These are phyloP conservation scores for Saccharomycopsis lassenensis DNA, from an alignment of 805 yeast genomes.

Conservation along the genomic window DNA sequence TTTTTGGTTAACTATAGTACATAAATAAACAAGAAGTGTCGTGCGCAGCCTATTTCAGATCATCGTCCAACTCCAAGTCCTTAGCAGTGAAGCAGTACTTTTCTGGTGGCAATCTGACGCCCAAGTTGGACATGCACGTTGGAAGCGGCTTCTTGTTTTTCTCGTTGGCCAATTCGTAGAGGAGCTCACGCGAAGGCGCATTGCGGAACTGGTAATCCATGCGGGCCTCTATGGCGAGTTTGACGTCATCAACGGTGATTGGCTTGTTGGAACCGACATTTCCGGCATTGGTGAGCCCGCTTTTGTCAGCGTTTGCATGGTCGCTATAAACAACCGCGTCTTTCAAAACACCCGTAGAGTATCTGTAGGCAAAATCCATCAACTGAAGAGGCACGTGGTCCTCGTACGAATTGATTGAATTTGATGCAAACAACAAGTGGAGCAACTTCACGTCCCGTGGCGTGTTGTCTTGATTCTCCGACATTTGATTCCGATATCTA, in stretches of 20 bases:
- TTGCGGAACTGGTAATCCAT: slow-evolving; percentile 91
- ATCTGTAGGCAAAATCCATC: slow-evolving; percentile 92
- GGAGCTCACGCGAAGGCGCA: slow-evolving; percentile 83
- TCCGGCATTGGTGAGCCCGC: slow-evolving; percentile 28
- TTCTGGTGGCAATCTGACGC: slow-evolving; percentile 92
- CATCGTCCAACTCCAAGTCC: slow-evolving; percentile 60
- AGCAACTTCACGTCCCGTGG: slow-evolving; percentile 90
- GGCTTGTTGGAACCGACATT: slow-evolving; percentile 32
- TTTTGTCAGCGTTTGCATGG: slow-evolving; percentile 40
- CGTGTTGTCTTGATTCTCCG: no score
- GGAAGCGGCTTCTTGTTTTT: slow-evolving; percentile 85
- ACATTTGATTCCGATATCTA: no score
- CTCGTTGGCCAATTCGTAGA: slow-evolving; percentile 86
- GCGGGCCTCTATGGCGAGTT: slow-evolving; percentile 87
- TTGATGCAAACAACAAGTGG: slow-evolving; percentile 86
- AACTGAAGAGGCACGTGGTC: slow-evolving; percentile 93
- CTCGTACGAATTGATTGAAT: slow-evolving; percentile 83
- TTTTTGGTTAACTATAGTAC: no score
- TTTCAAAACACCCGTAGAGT: slow-evolving; percentile 74
- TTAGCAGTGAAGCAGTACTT: slow-evolving; percentile 85
- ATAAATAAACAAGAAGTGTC: no score
- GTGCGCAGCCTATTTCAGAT: slow-evolving; percentile 23
- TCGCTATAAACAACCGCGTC: slow-evolving; percentile 88
- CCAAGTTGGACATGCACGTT: slow-evolving; percentile 83
- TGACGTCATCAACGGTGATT: slow-evolving; percentile 77